A percentile compares a stretch with the other conserved stretches of the same genome.
phyloP scores from a whole-genome alignment of 768 basidiomycete genomes.

The Fomitopsis serialis region DNA sequence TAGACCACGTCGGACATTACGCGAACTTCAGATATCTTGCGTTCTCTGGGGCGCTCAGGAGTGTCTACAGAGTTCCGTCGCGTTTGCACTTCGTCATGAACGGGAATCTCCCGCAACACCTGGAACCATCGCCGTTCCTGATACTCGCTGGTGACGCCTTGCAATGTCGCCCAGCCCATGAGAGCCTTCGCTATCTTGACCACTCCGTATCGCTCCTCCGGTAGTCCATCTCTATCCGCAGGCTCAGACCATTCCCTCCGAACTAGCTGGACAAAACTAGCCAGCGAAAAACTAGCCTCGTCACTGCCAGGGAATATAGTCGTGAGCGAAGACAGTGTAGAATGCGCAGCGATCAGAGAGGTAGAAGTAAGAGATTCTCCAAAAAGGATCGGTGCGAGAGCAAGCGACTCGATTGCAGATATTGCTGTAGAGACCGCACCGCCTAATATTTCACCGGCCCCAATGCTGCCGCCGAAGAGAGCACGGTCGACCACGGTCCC shows the following conservation, averaged over 20 bases:
- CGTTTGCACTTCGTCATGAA: conserved; percentile 38
- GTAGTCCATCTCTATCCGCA: conserved; percentile 44
- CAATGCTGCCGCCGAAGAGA: conserved; percentile 56
- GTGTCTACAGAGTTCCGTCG: neutral
- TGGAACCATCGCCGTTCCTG: conserved; percentile 69
- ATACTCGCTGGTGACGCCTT: conserved; percentile 77
- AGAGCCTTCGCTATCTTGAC: conserved; percentile 65
- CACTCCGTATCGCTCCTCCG: conserved; percentile 56
- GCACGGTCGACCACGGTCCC: conserved; percentile 58
- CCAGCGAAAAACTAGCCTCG: conserved; percentile 78
- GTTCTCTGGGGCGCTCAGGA: conserved; percentile 2
- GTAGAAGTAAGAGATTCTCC: conserved; percentile 75
- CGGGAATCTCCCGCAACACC: conserved; percentile 60
- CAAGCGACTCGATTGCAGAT: conserved; percentile 62
- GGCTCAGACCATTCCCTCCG: conserved; percentile 68
- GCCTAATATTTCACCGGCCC: conserved; percentile 53
- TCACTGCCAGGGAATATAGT: conserved; percentile 69
- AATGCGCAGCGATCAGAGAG: conserved; percentile 66
- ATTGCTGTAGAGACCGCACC: conserved; percentile 57
- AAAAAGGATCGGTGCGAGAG: conserved; percentile 69
- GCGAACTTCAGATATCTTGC: conserved; percentile 49
- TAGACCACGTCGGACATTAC: conserved; percentile 72
- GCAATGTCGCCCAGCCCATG: conserved; percentile 75
- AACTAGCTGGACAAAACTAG: conserved; percentile 76
- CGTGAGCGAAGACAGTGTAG: conserved; percentile 69